Evolutionary conservation across 2,329 filamentous ascomycete species (phyloP).

Genomic region (Penicillium frequentans): DNA sequence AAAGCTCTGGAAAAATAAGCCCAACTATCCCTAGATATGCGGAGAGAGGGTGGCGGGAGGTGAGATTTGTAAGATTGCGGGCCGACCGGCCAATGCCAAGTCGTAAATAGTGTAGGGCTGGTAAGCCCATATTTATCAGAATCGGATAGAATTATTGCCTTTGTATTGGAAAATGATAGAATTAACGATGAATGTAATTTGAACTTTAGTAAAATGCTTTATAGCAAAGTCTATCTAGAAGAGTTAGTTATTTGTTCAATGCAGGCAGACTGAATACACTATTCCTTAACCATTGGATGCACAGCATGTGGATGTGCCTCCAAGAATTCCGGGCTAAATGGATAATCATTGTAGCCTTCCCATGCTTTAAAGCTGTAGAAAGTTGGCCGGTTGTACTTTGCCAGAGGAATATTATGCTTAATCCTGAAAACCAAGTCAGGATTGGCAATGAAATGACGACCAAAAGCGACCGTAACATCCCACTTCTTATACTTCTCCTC

Average conservation of each 20-base stretch:
- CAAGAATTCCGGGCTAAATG: constrained; percentile 22
- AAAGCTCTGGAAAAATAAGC: not conserved
- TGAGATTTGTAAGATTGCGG: not conserved
- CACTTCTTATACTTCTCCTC: constrained; percentile 23
- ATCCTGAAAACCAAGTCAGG: constrained; percentile 24
- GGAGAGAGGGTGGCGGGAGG: not conserved
- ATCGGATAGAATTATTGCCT: not conserved
- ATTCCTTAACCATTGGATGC: not conserved
- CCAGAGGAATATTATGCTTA: constrained; percentile 13
- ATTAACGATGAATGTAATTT: too few relatives aligned
- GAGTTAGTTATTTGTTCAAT: too few relatives aligned
- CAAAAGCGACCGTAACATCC: constrained; percentile 36
- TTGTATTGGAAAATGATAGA: not conserved
- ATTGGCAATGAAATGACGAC: constrained; percentile 24
- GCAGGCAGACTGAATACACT: not conserved
- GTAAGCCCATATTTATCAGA: not conserved
- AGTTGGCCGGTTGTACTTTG: constrained; percentile 15
- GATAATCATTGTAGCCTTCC: constrained; percentile 31
- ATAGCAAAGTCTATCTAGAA: too few relatives aligned
- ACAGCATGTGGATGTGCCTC: not conserved
- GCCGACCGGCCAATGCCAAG: not conserved
- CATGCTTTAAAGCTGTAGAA: constrained; percentile 15
- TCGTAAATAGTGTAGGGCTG: not conserved
- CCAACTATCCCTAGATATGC: not conserved
- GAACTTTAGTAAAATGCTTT: too few relatives aligned